A percentile compares a stretch with the other conserved stretches of the same genome.
Conservation (phyloP, 768 basidiomycete genomes). For the Termitomyces sp. region DNA sequence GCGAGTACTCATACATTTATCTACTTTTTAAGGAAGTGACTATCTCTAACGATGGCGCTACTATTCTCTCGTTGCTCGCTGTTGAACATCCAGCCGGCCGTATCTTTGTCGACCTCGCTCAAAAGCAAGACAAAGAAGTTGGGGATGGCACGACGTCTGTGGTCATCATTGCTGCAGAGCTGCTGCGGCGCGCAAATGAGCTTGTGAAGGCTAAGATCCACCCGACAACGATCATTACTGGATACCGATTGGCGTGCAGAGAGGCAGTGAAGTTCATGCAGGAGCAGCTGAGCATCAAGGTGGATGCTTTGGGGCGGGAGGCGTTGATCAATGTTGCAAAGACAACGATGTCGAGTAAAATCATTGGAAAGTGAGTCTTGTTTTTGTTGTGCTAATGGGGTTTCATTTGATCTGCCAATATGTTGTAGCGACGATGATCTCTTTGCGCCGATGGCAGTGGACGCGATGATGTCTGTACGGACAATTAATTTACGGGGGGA, state of each 20-base stretch:
- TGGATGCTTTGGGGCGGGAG: constrained; percentile 87
- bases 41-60: constrained; percentile 99
- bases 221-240: constrained; percentile 98
- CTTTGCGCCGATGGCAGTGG: constrained; percentile 98
- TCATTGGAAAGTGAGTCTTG: constrained; percentile 83
- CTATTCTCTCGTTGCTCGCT: constrained; percentile 89
- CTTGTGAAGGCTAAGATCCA: constrained; percentile 98
- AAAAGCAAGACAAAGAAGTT: constrained; percentile 99
- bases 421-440: constrained; percentile 84
- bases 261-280: constrained; percentile 98
- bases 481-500: constrained; percentile 92
- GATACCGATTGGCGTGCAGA: constrained; percentile 92
- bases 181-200: constrained; percentile 93
- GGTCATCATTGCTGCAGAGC: constrained; percentile 96
- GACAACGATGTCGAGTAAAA: constrained; percentile 98
- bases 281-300: constrained; percentile 93
- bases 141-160: constrained; percentile 99
- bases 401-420: background rate
- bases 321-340: constrained; percentile 94
- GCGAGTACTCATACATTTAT: constrained; percentile 1
- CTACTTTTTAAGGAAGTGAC: constrained; percentile 77
- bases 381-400: background rate
- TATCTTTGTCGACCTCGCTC: constrained; percentile 96
- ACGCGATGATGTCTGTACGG: constrained; percentile 97
- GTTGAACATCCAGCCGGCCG: constrained; percentile 97